phyloP scores from a whole-genome alignment of 805 yeast genomes.

The Hanseniaspora lachancei region DNA sequence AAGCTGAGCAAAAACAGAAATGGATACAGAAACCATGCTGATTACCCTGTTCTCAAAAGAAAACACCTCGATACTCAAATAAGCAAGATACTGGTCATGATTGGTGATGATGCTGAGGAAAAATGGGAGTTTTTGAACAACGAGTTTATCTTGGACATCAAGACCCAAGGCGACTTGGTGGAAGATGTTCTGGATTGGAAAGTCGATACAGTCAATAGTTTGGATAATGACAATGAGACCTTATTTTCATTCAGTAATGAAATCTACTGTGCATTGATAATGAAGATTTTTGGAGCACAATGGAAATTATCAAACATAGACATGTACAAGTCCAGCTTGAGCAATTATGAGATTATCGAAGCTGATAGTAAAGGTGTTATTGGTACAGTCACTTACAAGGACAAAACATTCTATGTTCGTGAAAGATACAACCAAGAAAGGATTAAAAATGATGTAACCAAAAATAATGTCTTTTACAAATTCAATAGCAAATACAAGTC shows the following conservation, averaged over 20 bases:
- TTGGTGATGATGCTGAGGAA: not conserved
- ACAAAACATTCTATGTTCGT: not conserved
- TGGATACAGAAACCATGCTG: not conserved
- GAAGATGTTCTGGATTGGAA: slow-evolving; percentile 9
- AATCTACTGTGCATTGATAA: not conserved
- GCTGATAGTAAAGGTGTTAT: not conserved
- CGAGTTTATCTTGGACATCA: slow-evolving; percentile 1
- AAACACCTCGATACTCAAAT: not conserved
- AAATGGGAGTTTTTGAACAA: not conserved
- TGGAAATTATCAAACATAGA: not conserved
- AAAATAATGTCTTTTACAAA: slow-evolving; percentile 1
- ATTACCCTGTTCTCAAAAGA: not conserved
- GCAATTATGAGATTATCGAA: not conserved
- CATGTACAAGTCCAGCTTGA: not conserved
- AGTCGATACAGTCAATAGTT: not conserved
- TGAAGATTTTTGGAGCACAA: not conserved
- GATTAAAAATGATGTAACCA: not conserved
- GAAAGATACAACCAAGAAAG: not conserved
- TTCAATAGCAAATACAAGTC: not conserved
- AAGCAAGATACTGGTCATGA: slow-evolving; percentile 2
- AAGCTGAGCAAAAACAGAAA: not conserved
- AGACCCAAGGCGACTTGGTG: not conserved
- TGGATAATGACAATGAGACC: not conserved
- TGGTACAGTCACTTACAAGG: not conserved
- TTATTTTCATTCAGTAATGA: slow-evolving; percentile 4